phyloP scores from a whole-genome alignment of 2,329 filamentous ascomycete genomes.

The Helotiales sp. region DNA sequence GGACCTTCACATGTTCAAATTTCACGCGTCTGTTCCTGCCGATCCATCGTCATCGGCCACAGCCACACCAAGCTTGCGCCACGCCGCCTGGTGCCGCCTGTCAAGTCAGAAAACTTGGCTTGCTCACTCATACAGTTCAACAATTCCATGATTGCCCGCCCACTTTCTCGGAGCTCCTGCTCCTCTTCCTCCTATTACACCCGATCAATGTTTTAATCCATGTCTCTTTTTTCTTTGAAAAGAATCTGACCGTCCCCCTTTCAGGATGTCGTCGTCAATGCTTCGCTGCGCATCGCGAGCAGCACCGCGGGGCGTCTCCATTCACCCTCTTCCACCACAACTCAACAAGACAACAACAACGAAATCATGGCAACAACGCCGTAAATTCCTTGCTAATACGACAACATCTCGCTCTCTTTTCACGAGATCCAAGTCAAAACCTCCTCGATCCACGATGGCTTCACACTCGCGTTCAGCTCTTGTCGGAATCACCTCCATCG shows the following conservation, averaged over 20 bases:
- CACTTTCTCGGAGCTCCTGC: constrained; percentile 15
- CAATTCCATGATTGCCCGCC: constrained; percentile 20
- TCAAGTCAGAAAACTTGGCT: constrained; percentile 4
- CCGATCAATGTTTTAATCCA: constrained; percentile 19
- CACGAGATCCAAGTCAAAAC: constrained; percentile 28
- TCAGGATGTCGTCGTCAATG: constrained; percentile 34
- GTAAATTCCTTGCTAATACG: neutral
- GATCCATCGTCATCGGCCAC: constrained; percentile 4
- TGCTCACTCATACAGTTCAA: neutral
- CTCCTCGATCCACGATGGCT: constrained; percentile 32
- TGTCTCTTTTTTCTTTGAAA: constrained; percentile 22
- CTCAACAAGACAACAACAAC: constrained; percentile 15
- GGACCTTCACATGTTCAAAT: constrained; percentile 13
- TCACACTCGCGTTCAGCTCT: constrained; percentile 25
- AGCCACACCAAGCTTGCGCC: constrained; percentile 5
- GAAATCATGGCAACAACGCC: constrained; percentile 16
- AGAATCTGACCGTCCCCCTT: constrained; percentile 17
- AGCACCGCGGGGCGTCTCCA: neutral
- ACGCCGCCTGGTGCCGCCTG: too few relatives aligned
- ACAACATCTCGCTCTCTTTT: constrained; percentile 26
- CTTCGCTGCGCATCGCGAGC: constrained; percentile 29
- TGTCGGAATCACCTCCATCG: constrained; percentile 35
- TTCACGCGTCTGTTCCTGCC: constrained; percentile 7
- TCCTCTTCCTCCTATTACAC: constrained; percentile 20
- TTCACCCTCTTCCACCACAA: neutral